These are phyloP conservation scores for Fusarium graminum DNA, from an alignment of 2,329 filamentous ascomycete species.

Conservation along the genomic window DNA sequence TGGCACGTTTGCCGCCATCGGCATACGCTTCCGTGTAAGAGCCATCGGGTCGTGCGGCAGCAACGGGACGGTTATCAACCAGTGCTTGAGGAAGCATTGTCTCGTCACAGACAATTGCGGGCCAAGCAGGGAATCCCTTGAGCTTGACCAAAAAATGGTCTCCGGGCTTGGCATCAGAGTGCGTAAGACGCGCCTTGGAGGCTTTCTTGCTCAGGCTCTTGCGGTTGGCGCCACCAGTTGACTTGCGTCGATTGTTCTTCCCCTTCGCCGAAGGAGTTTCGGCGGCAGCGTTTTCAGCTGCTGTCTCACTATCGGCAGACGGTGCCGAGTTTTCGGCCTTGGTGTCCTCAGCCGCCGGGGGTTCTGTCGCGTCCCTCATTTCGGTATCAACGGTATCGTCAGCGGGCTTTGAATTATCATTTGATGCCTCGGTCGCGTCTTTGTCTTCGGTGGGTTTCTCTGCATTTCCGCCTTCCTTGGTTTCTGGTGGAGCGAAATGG, in stretches of 20 bases:
- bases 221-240: conserved; percentile 74
- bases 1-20: conserved; percentile 86
- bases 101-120: conserved; percentile 92
- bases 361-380: conserved; percentile 58
- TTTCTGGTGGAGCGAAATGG: conserved; percentile 44
- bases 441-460: conserved; percentile 50
- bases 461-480: conserved; percentile 47
- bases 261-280: conserved; percentile 52
- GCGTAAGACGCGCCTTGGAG: conserved; percentile 77
- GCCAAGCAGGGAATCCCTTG: conserved; percentile 96
- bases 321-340: conserved; percentile 46
- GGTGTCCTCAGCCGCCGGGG: conserved; percentile 49
- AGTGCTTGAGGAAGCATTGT: conserved; percentile 88
- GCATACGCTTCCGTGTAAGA: conserved; percentile 88
- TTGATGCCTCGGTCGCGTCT: conserved; percentile 48
- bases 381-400: conserved; percentile 64
- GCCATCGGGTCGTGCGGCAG: conserved; percentile 84
- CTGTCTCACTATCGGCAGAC: conserved; percentile 47
- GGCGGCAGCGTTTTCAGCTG: conserved; percentile 44
- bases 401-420: conserved; percentile 44
- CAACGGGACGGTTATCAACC: conserved; percentile 83
- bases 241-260: conserved; percentile 78
- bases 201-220: conserved; percentile 91
- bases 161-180: conserved; percentile 87
- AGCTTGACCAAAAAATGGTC: conserved; percentile 93